A percentile compares a stretch with the other conserved stretches of the same genome.
Conservation (phyloP, 202 grass and related monocot genomes). For the Carex arenaria region DNA sequence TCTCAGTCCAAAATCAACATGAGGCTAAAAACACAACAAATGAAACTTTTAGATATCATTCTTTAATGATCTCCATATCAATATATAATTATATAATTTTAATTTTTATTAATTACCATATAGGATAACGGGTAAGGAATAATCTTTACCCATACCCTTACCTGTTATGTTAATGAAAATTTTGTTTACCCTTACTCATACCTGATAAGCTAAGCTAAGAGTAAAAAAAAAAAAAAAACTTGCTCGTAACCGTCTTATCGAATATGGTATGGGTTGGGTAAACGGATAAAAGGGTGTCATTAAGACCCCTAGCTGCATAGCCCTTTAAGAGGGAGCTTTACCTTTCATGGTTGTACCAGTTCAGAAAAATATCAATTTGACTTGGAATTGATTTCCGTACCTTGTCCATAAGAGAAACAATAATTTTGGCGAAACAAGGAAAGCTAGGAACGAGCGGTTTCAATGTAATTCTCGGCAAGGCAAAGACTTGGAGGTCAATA, state of each 20-base stretch:
- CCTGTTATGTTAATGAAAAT: too few species aligned
- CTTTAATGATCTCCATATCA: not conserved
- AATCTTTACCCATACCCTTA: too few species aligned
- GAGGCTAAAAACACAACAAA: slow-evolving; percentile 44
- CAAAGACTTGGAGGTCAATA: slow-evolving; percentile 81
- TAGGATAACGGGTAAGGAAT: too few species aligned
- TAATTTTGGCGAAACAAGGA: slow-evolving; percentile 75
- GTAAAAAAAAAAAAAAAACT: too few species aligned
- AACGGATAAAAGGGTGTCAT: too few species aligned
- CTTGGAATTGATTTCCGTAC: slow-evolving; percentile 23
- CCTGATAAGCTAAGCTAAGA: too few species aligned
- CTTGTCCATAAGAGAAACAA: slow-evolving; percentile 82
- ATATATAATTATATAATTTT: too few species aligned
- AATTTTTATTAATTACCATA: too few species aligned
- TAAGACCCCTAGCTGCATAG: not conserved
- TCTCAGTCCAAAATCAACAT: slow-evolving; percentile 84
- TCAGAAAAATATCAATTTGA: not conserved
- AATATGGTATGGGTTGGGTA: too few species aligned
- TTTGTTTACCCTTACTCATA: too few species aligned
- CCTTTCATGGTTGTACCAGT: not conserved
- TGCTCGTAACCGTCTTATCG: too few species aligned
- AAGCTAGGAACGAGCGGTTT: slow-evolving; percentile 76
- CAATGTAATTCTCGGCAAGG: slow-evolving; percentile 68
- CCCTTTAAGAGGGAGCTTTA: not conserved
- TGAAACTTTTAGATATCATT: not conserved